These are phyloP conservation scores for Calonectria honghensis DNA, from an alignment of 2,329 filamentous ascomycete species.

Conservation along the genomic window DNA sequence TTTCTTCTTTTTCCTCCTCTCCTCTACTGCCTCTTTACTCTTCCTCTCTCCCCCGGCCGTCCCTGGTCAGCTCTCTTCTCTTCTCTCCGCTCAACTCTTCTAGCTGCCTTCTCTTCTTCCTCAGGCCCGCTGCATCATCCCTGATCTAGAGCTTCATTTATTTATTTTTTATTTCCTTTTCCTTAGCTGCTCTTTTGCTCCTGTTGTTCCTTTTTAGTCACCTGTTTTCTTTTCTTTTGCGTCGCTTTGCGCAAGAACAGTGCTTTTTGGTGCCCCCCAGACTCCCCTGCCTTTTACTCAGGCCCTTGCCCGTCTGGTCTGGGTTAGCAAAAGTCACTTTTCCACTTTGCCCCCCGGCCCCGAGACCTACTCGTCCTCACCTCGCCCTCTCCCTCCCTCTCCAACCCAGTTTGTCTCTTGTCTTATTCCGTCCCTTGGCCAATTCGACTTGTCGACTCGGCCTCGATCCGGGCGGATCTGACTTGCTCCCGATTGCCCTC, in stretches of 20 bases:
- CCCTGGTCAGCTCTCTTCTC: constrained; percentile 12
- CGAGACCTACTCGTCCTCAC: constrained; percentile 44
- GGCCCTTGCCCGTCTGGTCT: constrained; percentile 41
- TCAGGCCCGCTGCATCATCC: constrained; percentile 34
- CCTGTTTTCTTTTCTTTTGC: constrained; percentile 38
- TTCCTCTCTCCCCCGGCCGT: constrained; percentile 5
- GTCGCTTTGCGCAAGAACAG: constrained; percentile 40
- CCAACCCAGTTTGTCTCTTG: constrained; percentile 41
- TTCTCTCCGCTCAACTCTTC: constrained; percentile 21
- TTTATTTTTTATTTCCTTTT: constrained; percentile 39
- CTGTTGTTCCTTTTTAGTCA: constrained; percentile 35
- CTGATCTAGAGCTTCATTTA: constrained; percentile 30
- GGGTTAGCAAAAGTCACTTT: constrained; percentile 46
- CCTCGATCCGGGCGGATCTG: constrained; percentile 48
- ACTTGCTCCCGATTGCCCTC: constrained; percentile 49
- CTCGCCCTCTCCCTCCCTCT: constrained; percentile 30
- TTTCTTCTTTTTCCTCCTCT: constrained; percentile 4
- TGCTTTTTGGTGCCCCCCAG: constrained; percentile 39
- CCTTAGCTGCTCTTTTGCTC: constrained; percentile 38
- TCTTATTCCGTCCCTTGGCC: constrained; percentile 45
- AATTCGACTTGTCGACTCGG: constrained; percentile 48
- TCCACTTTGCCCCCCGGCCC: constrained; percentile 42
- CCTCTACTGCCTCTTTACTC: constrained; percentile 16
- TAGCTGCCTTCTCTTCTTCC: constrained; percentile 24
- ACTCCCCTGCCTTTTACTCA: constrained; percentile 41